These are phyloP conservation scores for Fusarium virguliforme DNA, from an alignment of 2,329 filamentous ascomycete genomes.

Conservation along the genomic window DNA sequence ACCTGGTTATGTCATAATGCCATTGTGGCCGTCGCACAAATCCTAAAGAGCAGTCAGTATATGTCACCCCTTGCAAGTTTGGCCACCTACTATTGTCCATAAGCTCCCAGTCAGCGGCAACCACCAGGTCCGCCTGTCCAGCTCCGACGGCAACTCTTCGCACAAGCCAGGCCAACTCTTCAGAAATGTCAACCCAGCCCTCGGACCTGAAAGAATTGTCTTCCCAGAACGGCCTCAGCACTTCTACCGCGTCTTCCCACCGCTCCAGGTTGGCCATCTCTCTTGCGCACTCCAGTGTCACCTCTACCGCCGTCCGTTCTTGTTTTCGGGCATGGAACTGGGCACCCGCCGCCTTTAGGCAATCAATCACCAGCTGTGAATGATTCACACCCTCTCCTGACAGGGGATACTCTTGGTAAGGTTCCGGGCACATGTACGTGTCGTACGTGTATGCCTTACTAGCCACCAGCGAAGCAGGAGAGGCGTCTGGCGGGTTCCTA, in stretches of 20 bases:
- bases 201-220: conserved; percentile 70
- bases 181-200: conserved; percentile 72
- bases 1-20: conserved; percentile 74
- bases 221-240: conserved; percentile 73
- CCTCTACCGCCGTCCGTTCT: conserved; percentile 68
- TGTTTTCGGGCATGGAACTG: conserved; percentile 72
- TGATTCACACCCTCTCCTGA: conserved; percentile 69
- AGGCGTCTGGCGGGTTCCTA: conserved; percentile 65
- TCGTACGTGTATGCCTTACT: conserved; percentile 73
- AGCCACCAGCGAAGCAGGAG: conserved; percentile 63
- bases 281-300: conserved; percentile 71
- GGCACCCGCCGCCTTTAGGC: conserved; percentile 65
- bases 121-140: conserved; percentile 69
- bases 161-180: conserved; percentile 75
- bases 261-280: conserved; percentile 67
- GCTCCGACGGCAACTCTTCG: conserved; percentile 69
- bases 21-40: conserved; percentile 71
- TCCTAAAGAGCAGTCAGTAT: conserved; percentile 56
- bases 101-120: conserved; percentile 77
- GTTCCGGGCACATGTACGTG: conserved; percentile 77
- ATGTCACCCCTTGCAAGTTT: too few relatives aligned
- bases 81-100: conserved; percentile 69
- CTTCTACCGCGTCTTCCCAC: conserved; percentile 69
- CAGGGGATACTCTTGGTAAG: conserved; percentile 72
- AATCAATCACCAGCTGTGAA: conserved; percentile 68